Base-by-base conservation (phyloP, 1,284 basidiomycete genomes). In the Malassezia restricta region DNA sequence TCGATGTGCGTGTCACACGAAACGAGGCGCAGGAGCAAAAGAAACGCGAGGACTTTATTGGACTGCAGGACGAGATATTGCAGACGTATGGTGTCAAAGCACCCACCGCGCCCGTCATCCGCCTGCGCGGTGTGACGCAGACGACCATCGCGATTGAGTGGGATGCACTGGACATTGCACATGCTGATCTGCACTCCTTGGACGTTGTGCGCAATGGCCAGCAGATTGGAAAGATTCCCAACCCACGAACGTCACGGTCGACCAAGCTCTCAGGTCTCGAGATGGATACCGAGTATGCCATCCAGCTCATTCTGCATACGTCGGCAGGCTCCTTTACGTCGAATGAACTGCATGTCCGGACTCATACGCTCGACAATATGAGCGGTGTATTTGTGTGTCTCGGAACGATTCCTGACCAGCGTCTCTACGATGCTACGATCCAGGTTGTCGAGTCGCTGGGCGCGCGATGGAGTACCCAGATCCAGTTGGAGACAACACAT, bases 381-480 rank as follows among this genome's bases (percentile, higher is more conserved):
- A 63, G 59, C 5, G 70, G 70, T 8, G 70, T 73, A 49, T 59
- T 58, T 41, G 67, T 67, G 32, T 73, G 69, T 52, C 64, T 73
- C 41, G 70, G 67, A 38, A 52, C 58, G 31, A 57, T 73, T 6
- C 47, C 51, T 24, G 63, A 64, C 12, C 24, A 47, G 8, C 49
- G 50, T 27, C 55, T 61, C 42, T 57, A 63, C 8, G 56, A 65
- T 33, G 62, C 58, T 8, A 58, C 64, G 30, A 62, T 64, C 40
- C 42, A 56, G 17, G 59, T 62, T 5, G 46, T 73, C 27, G 40
- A 43, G 31, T 46, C 51, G 27, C 60, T 73, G 59, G 60, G 63
- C 31, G 68, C 64, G 3, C 58, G 59, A 27, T 88, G 84, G 82
- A 86, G 83, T 62, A 85, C 91, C 60, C 84, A 83, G 63, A 90